Evolutionary conservation across 768 basidiomycete species (phyloP).

Genomic region (Botryobasidium botryosum): DNA sequence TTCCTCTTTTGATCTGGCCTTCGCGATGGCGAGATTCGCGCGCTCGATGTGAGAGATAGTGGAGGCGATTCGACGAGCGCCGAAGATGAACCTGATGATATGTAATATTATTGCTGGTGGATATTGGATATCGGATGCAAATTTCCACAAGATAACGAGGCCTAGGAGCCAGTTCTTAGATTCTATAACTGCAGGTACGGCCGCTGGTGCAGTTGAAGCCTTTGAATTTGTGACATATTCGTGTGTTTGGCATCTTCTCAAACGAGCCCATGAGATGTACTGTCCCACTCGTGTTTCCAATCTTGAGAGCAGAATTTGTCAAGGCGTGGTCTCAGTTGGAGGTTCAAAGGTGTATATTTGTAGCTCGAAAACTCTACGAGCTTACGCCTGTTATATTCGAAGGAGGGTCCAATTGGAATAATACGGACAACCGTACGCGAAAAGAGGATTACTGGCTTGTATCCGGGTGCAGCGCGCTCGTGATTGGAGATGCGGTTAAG

Average conservation of each 20-base stretch:
- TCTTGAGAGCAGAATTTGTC: slow-evolving; percentile 64
- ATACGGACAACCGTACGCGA: slow-evolving; percentile 52
- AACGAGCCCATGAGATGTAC: slow-evolving; percentile 9
- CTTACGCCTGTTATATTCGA: background rate
- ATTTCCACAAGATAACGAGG: background rate
- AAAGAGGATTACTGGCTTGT: slow-evolving; percentile 73
- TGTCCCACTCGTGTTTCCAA: slow-evolving; percentile 27
- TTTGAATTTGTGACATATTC: slow-evolving; percentile 6
- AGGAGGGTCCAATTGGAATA: slow-evolving; percentile 54
- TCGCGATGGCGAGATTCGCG: background rate
- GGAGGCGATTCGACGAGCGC: no score
- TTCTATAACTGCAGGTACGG: slow-evolving; percentile 78
- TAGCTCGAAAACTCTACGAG: background rate
- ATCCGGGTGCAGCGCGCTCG: slow-evolving; percentile 83
- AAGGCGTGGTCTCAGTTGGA: slow-evolving; percentile 91
- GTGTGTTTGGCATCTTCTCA: background rate
- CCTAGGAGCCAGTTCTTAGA: slow-evolving; percentile 38
- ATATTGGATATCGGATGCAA: background rate
- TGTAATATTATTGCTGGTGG: background rate
- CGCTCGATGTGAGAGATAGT: background rate
- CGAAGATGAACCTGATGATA: no score
- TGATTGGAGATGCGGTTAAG: no score
- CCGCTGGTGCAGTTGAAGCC: slow-evolving; percentile 85
- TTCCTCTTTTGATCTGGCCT: no score
- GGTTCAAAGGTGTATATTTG: slow-evolving; percentile 36